Evolutionary conservation across 768 basidiomycete species (phyloP).

Genomic region (Tylopilus rubrobrunneus): DNA sequence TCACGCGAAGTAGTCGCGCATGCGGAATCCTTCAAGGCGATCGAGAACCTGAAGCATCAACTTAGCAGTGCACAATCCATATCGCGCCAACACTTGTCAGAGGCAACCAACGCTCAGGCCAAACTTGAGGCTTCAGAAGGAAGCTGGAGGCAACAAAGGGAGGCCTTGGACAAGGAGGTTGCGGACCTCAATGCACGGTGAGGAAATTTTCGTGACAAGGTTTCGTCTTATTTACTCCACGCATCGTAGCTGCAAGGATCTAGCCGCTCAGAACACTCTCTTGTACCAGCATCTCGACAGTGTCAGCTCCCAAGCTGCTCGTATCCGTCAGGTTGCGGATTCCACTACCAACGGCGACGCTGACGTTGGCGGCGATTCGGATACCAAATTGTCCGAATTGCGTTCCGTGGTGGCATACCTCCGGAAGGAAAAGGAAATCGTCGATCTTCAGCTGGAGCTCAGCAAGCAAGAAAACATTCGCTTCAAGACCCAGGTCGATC

Average conservation of each 20-base stretch:
- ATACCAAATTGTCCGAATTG: constrained; percentile 66
- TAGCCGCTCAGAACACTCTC: constrained; percentile 69
- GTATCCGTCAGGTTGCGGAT: constrained; percentile 70
- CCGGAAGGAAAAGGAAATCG: constrained; percentile 89
- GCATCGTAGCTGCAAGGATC: constrained; percentile 58
- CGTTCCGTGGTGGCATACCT: constrained; percentile 78
- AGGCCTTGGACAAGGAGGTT: constrained; percentile 74
- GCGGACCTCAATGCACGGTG: constrained; percentile 69
- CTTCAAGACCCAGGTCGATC: constrained; percentile 72
- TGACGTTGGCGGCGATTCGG: constrained; percentile 47
- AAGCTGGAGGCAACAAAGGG: constrained; percentile 81
- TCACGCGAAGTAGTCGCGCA: constrained; percentile 79
- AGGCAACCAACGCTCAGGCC: constrained; percentile 70
- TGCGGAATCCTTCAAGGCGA: constrained; percentile 76
- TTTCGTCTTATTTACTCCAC: background rate
- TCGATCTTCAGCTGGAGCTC: constrained; percentile 82
- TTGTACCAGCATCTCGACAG: constrained; percentile 84
- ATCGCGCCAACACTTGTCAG: constrained; percentile 55
- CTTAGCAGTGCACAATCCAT: constrained; percentile 48
- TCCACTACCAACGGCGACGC: constrained; percentile 44
- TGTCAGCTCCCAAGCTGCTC: constrained; percentile 75
- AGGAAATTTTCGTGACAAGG: constrained; percentile 10
- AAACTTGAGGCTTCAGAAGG: constrained; percentile 67
- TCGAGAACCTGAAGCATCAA: constrained; percentile 62
- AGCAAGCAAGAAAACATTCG: constrained; percentile 73